These are phyloP conservation scores for Gaertneriomyces semiglobifer DNA, from an alignment of 192 early-diverging fungal genomes.

Conservation along the genomic window DNA sequence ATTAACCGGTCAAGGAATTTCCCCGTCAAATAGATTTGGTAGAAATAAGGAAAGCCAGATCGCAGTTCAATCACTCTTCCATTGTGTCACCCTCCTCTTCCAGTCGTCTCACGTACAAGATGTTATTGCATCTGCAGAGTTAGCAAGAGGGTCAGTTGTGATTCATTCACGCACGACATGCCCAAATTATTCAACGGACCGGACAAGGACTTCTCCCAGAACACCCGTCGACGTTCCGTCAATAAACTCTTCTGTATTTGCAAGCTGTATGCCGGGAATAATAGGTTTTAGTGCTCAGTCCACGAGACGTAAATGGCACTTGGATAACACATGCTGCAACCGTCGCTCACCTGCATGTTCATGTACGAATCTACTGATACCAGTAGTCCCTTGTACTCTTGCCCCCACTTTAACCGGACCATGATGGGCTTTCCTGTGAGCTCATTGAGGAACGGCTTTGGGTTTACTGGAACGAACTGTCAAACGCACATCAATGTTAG, in stretches of 20 bases:
- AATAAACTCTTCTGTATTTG: conserved; percentile 91
- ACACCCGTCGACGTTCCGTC: conserved; percentile 86
- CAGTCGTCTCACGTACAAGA: conserved; percentile 37
- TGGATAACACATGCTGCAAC: conserved; percentile 1
- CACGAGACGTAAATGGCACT: conserved; percentile 5
- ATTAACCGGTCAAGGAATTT: too few species aligned
- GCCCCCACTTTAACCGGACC: conserved; percentile 97
- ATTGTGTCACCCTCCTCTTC: conserved; percentile 6
- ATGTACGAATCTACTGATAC: conserved; percentile 93
- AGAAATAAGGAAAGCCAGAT: too few species aligned
- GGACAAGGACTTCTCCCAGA: conserved; percentile 89
- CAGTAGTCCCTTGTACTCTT: conserved; percentile 93
- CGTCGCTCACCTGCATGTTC: conserved; percentile 78
- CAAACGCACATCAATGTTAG: neutral
- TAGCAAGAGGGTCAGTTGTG: neutral
- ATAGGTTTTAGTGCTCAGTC: neutral
- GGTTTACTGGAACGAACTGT: conserved; percentile 92
- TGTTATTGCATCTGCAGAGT: conserved; percentile 47
- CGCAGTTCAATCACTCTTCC: neutral
- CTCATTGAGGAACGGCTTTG: conserved; percentile 91
- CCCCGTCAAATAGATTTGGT: too few species aligned
- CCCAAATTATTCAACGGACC: conserved; percentile 36
- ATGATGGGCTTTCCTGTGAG: conserved; percentile 89
- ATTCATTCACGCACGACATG: neutral
- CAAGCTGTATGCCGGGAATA: conserved; percentile 56